Conservation (phyloP, 306 rosid genomes). For the Medicago ruthenica region DNA sequence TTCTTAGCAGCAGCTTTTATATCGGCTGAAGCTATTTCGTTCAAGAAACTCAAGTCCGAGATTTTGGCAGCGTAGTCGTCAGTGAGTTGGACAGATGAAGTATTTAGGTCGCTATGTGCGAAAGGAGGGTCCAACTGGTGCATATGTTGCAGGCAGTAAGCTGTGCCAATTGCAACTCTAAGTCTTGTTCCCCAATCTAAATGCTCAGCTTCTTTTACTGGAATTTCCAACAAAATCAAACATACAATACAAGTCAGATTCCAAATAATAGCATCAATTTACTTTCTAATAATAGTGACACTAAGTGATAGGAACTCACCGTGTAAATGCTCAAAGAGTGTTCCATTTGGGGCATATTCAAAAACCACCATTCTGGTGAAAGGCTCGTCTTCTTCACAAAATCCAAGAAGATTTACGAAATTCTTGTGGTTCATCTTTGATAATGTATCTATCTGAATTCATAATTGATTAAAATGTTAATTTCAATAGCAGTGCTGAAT, state of each 20-base stretch:
- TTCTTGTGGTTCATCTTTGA: conserved; percentile 96
- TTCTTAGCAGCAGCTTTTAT: conserved; percentile 40
- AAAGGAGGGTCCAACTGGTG: conserved; percentile 76
- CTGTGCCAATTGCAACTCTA: conserved; percentile 81
- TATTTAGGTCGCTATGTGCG: conserved; percentile 63
- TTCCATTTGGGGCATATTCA: conserved; percentile 95
- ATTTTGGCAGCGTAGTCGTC: conserved; percentile 91
- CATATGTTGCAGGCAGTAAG: conserved; percentile 83
- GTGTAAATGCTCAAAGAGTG: conserved; percentile 93
- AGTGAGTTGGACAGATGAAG: conserved; percentile 66
- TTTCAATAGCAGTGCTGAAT: conserved; percentile 1
- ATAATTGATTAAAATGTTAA: conserved; percentile 42
- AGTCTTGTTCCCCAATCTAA: conserved; percentile 89
- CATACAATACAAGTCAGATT: conserved; percentile 41
- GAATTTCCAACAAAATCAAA: conserved; percentile 39
- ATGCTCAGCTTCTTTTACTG: conserved; percentile 95
- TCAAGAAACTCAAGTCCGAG: conserved; percentile 67
- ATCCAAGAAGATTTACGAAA: conserved; percentile 87
- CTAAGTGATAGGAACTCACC: conserved; percentile 57
- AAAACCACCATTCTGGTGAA: conserved; percentile 95
- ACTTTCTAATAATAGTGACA: conserved; percentile 3
- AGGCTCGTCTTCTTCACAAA: conserved; percentile 86
- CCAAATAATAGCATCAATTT: neutral
- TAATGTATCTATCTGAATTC: conserved; percentile 71
- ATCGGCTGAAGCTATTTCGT: conserved; percentile 53